Evolutionary conservation across 2,329 filamentous ascomycete species (phyloP), one percentile per base, ranked within the genome.

Genomic region (Raffaelea deltoideospora): DNA sequence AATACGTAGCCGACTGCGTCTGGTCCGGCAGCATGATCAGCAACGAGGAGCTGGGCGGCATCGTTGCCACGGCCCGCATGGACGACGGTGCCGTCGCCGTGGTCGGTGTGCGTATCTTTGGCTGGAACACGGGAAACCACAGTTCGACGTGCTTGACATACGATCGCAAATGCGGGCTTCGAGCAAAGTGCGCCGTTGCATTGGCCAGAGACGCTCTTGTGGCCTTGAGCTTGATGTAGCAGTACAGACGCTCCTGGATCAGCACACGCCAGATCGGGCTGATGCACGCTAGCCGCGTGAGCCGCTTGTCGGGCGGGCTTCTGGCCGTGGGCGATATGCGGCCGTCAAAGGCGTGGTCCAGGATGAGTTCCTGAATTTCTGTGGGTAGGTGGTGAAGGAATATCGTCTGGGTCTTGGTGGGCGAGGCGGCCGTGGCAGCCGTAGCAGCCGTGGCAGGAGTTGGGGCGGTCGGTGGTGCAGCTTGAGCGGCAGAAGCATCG

Each of bases 51-150:
- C 11, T 30, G n/a, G 5, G 6, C 5, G 5, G n/a, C n/a, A 17
- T 17, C 5, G 15, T 7, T 8, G 28, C 7, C n/a, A 13, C 11
- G 4, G 28, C 6, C 35, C 64, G 56, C 1, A 58, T 60, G 29
- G 60, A 59, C 14, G 62, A 60, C 17, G 61, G 45, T 4, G 59
- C 55, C 29, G 58, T 48, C 5, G 64, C 56, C 10, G 60, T 56
- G 39, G 63, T 56, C 39, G 63, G 61, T n/a, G n/a, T n/a, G n/a
- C n/a, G n/a, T n/a, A n/a, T n/a, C 38, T 65, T 67, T 17, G 69
- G 71, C 45, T 76, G 68, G 47, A 79, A 85, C 29, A 84, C 78
- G 3, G 80, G 79, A 43, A 85, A 80, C 78, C 79, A 85, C 30
- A 84, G 65, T 54, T 85, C 79, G 41, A 84, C 68, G 48, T 85